Conservation (phyloP, 2,329 filamentous ascomycete genomes). For the Fusarium sacchari region DNA sequence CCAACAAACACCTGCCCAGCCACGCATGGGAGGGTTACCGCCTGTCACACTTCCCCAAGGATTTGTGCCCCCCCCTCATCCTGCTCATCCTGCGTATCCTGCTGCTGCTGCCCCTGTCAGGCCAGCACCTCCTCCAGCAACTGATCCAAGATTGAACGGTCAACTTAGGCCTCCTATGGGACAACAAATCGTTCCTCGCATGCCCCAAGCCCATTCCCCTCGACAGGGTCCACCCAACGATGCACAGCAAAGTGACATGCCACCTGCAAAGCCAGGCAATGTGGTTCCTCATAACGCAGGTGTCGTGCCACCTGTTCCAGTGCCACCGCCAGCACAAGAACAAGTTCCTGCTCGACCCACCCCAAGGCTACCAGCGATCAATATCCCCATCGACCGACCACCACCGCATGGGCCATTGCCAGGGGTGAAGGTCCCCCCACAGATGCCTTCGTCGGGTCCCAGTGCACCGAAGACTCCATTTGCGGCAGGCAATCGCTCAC, state of each 20-base stretch:
- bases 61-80: neutral
- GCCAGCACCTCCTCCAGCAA: neutral
- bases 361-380: conserved; percentile 1
- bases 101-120: neutral
- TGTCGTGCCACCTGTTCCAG: neutral
- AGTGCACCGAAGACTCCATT: neutral
- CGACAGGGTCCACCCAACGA: neutral
- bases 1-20: conserved; percentile 1
- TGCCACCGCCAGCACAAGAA: neutral
- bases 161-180: neutral
- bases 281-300: neutral
- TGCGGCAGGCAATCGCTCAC: neutral
- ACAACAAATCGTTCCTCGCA: neutral
- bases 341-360: neutral
- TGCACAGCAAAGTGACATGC: neutral
- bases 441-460: neutral
- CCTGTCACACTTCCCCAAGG: neutral
- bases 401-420: neutral
- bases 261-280: neutral
- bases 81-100: too few relatives aligned
- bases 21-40: neutral
- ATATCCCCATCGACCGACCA: conserved; percentile 7
- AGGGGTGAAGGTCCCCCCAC: neutral
- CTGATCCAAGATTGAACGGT: conserved; percentile 1
- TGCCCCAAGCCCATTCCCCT: neutral